Evolutionary conservation across 1,139 yeast genomes (phyloP), one percentile per base, ranked within the genome.

Genomic region (Debaryomycetaceae sp.): DNA sequence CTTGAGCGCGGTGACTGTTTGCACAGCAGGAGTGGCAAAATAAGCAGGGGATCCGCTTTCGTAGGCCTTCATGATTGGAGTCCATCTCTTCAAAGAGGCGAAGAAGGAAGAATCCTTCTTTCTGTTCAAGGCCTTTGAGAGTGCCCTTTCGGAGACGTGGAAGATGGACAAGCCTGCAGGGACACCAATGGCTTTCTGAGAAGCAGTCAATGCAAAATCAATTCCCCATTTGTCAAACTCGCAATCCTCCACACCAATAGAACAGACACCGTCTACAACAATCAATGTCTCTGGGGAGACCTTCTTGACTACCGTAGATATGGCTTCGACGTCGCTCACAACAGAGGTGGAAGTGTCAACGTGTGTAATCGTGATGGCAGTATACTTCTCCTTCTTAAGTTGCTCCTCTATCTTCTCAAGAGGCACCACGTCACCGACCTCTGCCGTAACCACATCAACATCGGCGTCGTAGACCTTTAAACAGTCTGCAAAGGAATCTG

Each of bases 331-430:
- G 57, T 89, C 87, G 42, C 85, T 74, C 39, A 90, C 80, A 37
- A 91, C 97, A 30, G 96, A 95, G 38, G 97, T 89, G 3, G 97
- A 89, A 38, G 98, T 93, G 66, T 91, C 99, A 36, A 93, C 97
- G 57, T 91, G 98, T 38, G 98, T 93, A 57, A 91, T 80, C 43
- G 96, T 88, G 54, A 91, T 77, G 44, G 88, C 77, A 53, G 80
- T 66, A 70, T 86, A 91, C 50, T 72, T 69, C 49, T 75, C 68
- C 34, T 66, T 52, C 47, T 67, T 59, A 63, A 86, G 73, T 49
- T 83, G 76, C 24, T 67, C 61, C 59, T 82, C 85, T 42, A 91
- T 69, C 44, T 72, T 66, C 5, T 68, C 76, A 39, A 82, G 61
- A 34, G 87, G 80, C 31, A 87, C 90, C 33, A 76, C 77, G 49